Evolutionary conservation across 2,329 filamentous ascomycete species (phyloP), one percentile per base, ranked within the genome.

Genomic region (Botryotinia narcissicola): DNA sequence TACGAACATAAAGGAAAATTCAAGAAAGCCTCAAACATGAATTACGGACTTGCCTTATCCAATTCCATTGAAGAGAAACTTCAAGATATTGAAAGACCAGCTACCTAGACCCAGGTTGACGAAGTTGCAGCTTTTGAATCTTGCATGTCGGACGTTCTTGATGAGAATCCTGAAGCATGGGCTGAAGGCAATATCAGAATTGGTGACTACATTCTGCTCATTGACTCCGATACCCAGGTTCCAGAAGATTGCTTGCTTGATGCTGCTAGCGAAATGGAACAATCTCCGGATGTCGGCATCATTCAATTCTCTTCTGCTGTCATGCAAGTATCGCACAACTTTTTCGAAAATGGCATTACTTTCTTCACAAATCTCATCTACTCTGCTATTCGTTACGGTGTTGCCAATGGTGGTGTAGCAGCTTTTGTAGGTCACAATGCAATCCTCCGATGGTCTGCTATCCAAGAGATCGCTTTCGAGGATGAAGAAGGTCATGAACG

Each of bases 351-450:
- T 76, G 90, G 89, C 22, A 81, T 93, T 79, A 92, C 91, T 3
- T 94, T 92, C 83, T 94, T 94, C 83, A 94, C 92, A 61, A 90
- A 93, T 79, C 86, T 94, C 70, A 89, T 94, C 78, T 94, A 94
- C 83, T 90, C 89, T 0, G 88, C 90, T 57, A 94, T 94, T 78
- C 86, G 87, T 32, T 93, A 90, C 79, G 88, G 89, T 32, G 90
- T 93, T 40, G 88, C 89, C 7, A 91, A 88, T 71, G 92, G 92
- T 5, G 92, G 94, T 69, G 88, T 92, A 3, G 90, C 91, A 0
- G 75, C 77, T 2, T 94, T 94, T 76, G 92, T 94, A 74, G 92
- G 92, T 0, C 92, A 94, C 84, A 94, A 94, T 78, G 92, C 92
- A 3, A 88, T 94, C 73, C 84, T 94, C 22, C 87, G 92, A 46